Percentiles rank a stretch among this genome's conserved stretches.
phyloP scores from a whole-genome alignment of 805 yeast species.

The Teunomyces lycoperdinae region DNA sequence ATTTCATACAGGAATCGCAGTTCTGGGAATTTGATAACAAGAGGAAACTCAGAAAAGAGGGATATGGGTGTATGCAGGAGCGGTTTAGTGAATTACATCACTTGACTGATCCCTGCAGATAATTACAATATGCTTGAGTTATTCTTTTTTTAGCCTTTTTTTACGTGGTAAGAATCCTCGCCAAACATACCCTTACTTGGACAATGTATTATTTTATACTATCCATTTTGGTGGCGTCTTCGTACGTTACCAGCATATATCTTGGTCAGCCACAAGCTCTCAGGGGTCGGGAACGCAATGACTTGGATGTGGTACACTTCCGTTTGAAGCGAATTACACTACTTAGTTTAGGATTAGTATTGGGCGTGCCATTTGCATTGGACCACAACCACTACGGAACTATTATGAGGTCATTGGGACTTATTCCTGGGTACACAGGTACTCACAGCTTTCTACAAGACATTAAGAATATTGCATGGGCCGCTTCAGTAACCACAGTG shows the following conservation, averaged over 20 bases:
- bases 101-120: not conserved
- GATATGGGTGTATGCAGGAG: not conserved
- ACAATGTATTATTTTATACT: constrained; percentile 9
- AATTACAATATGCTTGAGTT: not conserved
- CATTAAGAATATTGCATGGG: constrained; percentile 10
- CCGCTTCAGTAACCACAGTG: constrained; percentile 10
- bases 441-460: constrained; percentile 9
- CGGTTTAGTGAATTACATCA: not conserved
- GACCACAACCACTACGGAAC: constrained; percentile 9
- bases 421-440: constrained; percentile 32
- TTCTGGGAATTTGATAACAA: not conserved
- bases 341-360: constrained; percentile 27
- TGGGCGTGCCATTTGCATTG: constrained; percentile 30
- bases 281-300: constrained; percentile 34
- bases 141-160: not conserved
- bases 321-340: constrained; percentile 37
- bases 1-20: constrained; percentile 5
- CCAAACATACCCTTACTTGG: not conserved
- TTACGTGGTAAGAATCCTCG: not conserved
- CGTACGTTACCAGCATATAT: constrained; percentile 47
- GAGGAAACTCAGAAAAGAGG: not conserved
- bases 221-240: constrained; percentile 35
- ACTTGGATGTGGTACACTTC: constrained; percentile 39
- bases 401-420: constrained; percentile 22
- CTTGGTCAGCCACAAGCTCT: constrained; percentile 21